These are phyloP conservation scores for Liquidambar formosana DNA, from an alignment of 164 flowering plant genomes.

Conservation along the genomic window DNA sequence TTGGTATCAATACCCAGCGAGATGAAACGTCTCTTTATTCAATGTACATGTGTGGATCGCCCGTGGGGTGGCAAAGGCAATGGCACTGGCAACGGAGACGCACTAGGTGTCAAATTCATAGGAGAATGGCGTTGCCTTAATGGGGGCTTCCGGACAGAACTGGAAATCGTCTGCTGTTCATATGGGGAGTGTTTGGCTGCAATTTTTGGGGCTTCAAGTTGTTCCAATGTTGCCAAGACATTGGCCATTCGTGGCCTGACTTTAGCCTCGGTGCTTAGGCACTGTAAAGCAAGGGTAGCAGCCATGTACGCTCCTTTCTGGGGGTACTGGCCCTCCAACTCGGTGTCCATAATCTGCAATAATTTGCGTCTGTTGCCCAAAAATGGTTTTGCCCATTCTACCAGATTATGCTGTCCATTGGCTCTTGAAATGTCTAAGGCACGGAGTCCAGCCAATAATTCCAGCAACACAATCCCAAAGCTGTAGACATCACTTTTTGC, in stretches of 20 bases:
- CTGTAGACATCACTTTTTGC: too few species aligned
- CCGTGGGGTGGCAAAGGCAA: slow-evolving; percentile 16
- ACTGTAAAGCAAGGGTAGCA: slow-evolving; percentile 63
- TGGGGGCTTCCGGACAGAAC: slow-evolving; percentile 31
- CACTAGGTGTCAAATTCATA: slow-evolving; percentile 26
- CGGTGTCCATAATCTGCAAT: slow-evolving; percentile 71
- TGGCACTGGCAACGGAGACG: slow-evolving; percentile 35
- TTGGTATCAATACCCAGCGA: not conserved
- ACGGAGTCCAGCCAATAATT: too few species aligned
- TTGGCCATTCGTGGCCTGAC: slow-evolving; percentile 67
- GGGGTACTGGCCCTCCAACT: slow-evolving; percentile 49
- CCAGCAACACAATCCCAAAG: too few species aligned
- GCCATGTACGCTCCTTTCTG: slow-evolving; percentile 67
- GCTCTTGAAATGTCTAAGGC: too few species aligned
- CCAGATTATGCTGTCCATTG: too few species aligned
- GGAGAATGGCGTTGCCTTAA: slow-evolving; percentile 36
- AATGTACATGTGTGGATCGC: slow-evolving; percentile 27
- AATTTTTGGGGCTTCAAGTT: slow-evolving; percentile 45
- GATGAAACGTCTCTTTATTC: not conserved
- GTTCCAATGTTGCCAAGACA: slow-evolving; percentile 64
- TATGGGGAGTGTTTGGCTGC: slow-evolving; percentile 30
- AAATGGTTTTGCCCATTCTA: slow-evolving; percentile 73
- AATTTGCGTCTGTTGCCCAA: slow-evolving; percentile 54
- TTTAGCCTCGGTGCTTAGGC: slow-evolving; percentile 58
- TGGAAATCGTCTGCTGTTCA: slow-evolving; percentile 20